Percentiles rank a stretch among this genome's conserved stretches.
phyloP scores from a whole-genome alignment of 169 alveolate species.

The Eimeria praecox region DNA sequence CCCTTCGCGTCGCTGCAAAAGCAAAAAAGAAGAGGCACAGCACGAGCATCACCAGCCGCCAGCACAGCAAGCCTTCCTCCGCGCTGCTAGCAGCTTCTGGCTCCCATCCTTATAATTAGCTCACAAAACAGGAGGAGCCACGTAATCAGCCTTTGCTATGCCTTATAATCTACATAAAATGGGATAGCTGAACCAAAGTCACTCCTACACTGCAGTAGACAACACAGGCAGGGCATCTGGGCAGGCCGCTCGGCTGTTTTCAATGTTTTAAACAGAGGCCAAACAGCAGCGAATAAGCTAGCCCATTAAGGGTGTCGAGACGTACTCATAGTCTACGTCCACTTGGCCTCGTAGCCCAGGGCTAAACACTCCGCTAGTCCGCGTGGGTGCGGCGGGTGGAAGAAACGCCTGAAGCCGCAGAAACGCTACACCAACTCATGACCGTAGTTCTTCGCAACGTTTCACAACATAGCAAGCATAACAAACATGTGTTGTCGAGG shows the following conservation, averaged over 20 bases:
- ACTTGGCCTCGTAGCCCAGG: conserved; percentile 56
- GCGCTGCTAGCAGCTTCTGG: neutral
- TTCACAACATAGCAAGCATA: neutral
- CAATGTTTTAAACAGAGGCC: neutral
- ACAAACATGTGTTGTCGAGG: neutral
- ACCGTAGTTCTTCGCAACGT: neutral
- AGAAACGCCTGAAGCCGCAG: conserved; percentile 29
- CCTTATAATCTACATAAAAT: neutral
- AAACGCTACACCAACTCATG: neutral
- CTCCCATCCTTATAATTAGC: neutral
- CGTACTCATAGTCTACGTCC: conserved; percentile 44
- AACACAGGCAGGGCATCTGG: neutral
- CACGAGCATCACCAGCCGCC: neutral
- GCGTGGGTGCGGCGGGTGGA: conserved; percentile 1
- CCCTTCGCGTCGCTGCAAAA: conserved; percentile 12
- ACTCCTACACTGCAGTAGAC: neutral
- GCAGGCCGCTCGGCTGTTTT: neutral
- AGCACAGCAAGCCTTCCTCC: neutral
- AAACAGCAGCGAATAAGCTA: neutral
- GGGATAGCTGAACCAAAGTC: neutral
- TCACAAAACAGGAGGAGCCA: neutral
- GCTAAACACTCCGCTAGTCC: neutral
- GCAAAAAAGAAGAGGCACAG: neutral
- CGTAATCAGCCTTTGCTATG: neutral
- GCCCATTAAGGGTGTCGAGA: neutral